These are phyloP conservation scores for Corymbia maculata DNA, from an alignment of 345 rosid genomes.

Conservation along the genomic window DNA sequence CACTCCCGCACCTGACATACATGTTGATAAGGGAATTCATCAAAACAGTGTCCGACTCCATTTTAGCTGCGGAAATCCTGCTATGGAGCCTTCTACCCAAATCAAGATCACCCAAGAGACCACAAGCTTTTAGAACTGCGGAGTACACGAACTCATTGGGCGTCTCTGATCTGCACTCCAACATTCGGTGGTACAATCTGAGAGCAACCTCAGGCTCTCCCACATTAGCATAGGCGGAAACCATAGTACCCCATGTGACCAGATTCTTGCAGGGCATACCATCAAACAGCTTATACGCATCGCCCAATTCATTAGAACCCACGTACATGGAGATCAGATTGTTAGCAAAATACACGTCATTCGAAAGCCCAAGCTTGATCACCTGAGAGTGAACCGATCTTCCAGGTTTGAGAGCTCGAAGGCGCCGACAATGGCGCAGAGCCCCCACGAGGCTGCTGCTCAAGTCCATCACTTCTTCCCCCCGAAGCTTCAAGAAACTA, in stretches of 20 bases:
- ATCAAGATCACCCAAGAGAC: conserved; percentile 42
- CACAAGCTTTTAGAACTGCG: conserved; percentile 52
- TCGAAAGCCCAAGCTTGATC: conserved; percentile 25
- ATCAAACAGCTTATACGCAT: conserved; percentile 47
- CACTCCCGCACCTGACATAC: conserved; percentile 60
- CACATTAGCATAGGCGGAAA: conserved; percentile 29
- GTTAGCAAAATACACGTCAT: conserved; percentile 28
- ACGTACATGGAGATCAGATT: conserved; percentile 40
- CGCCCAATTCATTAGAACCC: conserved; percentile 9
- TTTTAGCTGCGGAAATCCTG: conserved; percentile 17
- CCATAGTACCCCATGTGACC: conserved; percentile 60
- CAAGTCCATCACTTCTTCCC: conserved; percentile 20
- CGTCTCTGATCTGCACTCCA: conserved; percentile 16
- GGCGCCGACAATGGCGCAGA: conserved; percentile 45
- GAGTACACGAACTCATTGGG: conserved; percentile 64
- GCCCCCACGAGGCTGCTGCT: conserved; percentile 24
- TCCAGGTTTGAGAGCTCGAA: conserved; percentile 34
- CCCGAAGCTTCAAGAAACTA: neutral
- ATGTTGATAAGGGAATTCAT: conserved; percentile 66
- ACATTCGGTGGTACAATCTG: conserved; percentile 27
- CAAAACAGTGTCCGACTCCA: conserved; percentile 42
- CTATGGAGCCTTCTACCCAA: conserved; percentile 43
- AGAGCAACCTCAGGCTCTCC: conserved; percentile 38
- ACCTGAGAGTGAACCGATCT: conserved; percentile 30
- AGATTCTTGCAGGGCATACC: conserved; percentile 51